Conservation (phyloP, 176 grass and related monocot species). For the barley (Hordeum vulgare) region DNA sequence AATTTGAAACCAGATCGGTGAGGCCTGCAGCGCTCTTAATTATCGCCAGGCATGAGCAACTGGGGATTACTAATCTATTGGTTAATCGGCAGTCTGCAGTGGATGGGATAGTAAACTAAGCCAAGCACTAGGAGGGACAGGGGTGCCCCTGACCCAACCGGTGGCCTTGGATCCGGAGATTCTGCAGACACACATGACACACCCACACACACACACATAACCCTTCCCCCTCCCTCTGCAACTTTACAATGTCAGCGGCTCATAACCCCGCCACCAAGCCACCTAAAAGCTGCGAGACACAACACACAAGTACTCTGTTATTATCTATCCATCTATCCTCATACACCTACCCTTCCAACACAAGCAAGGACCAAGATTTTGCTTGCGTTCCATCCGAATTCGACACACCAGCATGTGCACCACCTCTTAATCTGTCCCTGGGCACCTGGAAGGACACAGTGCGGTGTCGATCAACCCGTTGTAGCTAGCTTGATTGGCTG, state of each 20-base stretch:
- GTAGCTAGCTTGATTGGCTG: background rate
- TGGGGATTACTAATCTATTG: background rate
- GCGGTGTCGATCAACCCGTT: background rate
- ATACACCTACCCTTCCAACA: slow-evolving; percentile 20
- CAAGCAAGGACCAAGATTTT: slow-evolving; percentile 41
- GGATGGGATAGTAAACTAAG: slow-evolving; percentile 39
- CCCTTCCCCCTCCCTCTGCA: background rate
- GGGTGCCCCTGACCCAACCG: slow-evolving; percentile 36
- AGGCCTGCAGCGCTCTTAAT: background rate
- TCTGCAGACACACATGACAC: slow-evolving; percentile 41
- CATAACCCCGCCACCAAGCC: slow-evolving; percentile 14
- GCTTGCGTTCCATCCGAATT: background rate
- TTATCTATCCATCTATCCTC: slow-evolving; percentile 15
- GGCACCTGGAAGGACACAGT: background rate
- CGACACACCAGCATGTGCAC: slow-evolving; percentile 8
- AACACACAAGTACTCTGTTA: background rate
- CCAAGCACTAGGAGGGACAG: slow-evolving; percentile 26
- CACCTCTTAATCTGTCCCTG: background rate
- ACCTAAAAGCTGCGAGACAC: slow-evolving; percentile 26
- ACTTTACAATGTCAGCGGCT: slow-evolving; percentile 26
- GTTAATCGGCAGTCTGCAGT: background rate
- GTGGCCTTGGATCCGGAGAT: slow-evolving; percentile 84
- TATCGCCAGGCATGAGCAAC: background rate
- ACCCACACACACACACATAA: too few species aligned
- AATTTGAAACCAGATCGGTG: slow-evolving; percentile 18